Evolutionary conservation across 2,329 filamentous ascomycete species (phyloP).

Genomic region (Aureobasidium sp.): DNA sequence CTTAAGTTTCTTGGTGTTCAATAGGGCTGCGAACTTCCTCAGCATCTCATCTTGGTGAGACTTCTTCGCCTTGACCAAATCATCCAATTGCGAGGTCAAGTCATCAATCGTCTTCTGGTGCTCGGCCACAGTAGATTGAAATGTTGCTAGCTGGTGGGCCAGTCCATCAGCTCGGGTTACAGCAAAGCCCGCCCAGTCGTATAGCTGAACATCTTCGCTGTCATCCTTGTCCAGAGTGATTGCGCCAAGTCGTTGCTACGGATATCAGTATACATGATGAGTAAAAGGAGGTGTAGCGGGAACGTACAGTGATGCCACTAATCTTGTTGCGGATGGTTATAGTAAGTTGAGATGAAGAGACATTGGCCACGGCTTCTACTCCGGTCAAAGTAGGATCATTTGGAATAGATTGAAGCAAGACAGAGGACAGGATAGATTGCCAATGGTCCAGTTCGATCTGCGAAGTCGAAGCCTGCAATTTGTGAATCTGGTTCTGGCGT

Average conservation of each 20-base stretch:
- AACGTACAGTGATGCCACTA: constrained; percentile 57
- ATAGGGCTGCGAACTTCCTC: constrained; percentile 58
- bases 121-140: constrained; percentile 25
- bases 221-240: constrained; percentile 49
- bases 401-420: constrained; percentile 42
- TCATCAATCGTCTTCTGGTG: constrained; percentile 50
- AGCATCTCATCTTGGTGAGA: constrained; percentile 58
- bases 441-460: constrained; percentile 56
- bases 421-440: constrained; percentile 49
- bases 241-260: constrained; percentile 59
- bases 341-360: constrained; percentile 40
- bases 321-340: constrained; percentile 58
- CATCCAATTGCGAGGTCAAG: constrained; percentile 55
- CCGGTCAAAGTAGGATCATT: constrained; percentile 39
- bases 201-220: constrained; percentile 53
- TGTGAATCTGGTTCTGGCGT: constrained; percentile 46
- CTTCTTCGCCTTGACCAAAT: constrained; percentile 56
- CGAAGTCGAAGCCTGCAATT: constrained; percentile 46
- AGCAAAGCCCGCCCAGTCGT: constrained; percentile 57
- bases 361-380: constrained; percentile 50
- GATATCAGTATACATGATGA: not conserved
- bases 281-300: not conserved
- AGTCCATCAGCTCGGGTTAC: constrained; percentile 35
- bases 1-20: constrained; percentile 74
- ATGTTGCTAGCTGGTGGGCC: constrained; percentile 33